Conservation (phyloP, 192 early-diverging fungal species). For the Coemansia sp. region DNA sequence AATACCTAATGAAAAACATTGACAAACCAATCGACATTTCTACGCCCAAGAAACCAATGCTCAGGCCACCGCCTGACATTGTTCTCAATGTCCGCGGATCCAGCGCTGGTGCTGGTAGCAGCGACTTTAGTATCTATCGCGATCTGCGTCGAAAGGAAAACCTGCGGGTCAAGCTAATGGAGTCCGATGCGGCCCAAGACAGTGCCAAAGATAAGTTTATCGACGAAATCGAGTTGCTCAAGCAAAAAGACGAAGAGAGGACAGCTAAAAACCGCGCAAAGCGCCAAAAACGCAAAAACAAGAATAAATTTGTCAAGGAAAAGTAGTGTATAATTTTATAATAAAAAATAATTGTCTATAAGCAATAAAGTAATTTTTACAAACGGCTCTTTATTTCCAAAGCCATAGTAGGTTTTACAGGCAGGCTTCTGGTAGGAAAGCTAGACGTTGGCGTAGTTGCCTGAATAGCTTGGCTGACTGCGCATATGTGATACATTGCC, state of each 20-base stretch:
- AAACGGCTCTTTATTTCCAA: neutral
- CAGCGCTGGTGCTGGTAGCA: slow-evolving; percentile 92
- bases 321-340: slow-evolving; percentile 9
- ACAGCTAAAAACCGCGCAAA: slow-evolving; percentile 90
- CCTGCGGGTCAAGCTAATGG: slow-evolving; percentile 76
- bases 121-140: slow-evolving; percentile 94
- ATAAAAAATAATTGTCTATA: slow-evolving; percentile 4
- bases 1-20: slow-evolving; percentile 68
- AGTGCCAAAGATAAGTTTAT: slow-evolving; percentile 62
- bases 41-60: slow-evolving; percentile 44
- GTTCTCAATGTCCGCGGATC: slow-evolving; percentile 89
- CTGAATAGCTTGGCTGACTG: slow-evolving; percentile 16
- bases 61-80: slow-evolving; percentile 77
- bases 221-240: slow-evolving; percentile 64
- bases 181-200: slow-evolving; percentile 54
- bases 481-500: slow-evolving; percentile 19
- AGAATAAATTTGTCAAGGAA: slow-evolving; percentile 45
- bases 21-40: slow-evolving; percentile 82
- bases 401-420: slow-evolving; percentile 8
- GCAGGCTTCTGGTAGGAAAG: neutral
- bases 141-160: slow-evolving; percentile 84
- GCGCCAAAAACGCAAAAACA: slow-evolving; percentile 72
- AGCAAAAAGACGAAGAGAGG: slow-evolving; percentile 70
- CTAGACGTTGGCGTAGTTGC: slow-evolving; percentile 1
- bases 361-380: neutral